phyloP scores from a whole-genome alignment of 1,139 yeast genomes.

The Kluyveromyces marxianus region DNA sequence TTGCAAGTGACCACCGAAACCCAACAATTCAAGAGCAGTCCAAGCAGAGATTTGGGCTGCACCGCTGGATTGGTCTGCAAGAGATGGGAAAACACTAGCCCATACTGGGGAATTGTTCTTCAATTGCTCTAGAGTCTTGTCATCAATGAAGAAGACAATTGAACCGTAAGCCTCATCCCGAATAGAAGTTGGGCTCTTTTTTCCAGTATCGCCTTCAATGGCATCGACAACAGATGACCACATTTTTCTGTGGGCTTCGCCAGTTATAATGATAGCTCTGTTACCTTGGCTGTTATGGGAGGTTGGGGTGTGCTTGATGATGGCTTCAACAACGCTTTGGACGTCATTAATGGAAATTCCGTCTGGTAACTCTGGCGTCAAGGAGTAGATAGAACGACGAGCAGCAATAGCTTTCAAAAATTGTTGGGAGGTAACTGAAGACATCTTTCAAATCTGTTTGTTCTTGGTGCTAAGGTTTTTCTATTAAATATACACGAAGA shows the following conservation, averaged over 20 bases:
- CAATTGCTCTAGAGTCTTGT: conserved; percentile 31
- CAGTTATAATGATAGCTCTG: conserved; percentile 37
- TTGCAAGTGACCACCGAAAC: conserved; percentile 42
- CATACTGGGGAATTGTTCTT: conserved; percentile 36
- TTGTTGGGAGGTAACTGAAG: conserved; percentile 7
- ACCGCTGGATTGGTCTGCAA: conserved; percentile 40
- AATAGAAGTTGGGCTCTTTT: conserved; percentile 35
- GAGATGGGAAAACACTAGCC: conserved; percentile 38
- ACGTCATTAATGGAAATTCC: conserved; percentile 32
- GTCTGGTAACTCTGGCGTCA: conserved; percentile 34
- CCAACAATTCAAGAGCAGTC: conserved; percentile 38
- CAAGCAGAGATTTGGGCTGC: conserved; percentile 40
- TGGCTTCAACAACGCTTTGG: conserved; percentile 31
- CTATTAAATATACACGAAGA: not conserved
- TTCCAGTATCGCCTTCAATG: conserved; percentile 31
- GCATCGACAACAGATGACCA: conserved; percentile 35
- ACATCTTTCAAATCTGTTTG: conserved; percentile 2
- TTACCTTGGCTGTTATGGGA: conserved; percentile 42
- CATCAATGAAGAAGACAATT: conserved; percentile 40
- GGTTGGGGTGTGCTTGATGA: conserved; percentile 38
- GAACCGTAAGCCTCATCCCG: conserved; percentile 41
- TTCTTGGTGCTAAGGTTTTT: not conserved
- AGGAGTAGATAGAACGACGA: conserved; percentile 35
- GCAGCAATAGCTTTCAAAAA: conserved; percentile 25
- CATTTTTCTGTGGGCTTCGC: conserved; percentile 36